These are phyloP conservation scores for Epichloe bromicola DNA, from an alignment of 2,329 filamentous ascomycete genomes.

Conservation along the genomic window DNA sequence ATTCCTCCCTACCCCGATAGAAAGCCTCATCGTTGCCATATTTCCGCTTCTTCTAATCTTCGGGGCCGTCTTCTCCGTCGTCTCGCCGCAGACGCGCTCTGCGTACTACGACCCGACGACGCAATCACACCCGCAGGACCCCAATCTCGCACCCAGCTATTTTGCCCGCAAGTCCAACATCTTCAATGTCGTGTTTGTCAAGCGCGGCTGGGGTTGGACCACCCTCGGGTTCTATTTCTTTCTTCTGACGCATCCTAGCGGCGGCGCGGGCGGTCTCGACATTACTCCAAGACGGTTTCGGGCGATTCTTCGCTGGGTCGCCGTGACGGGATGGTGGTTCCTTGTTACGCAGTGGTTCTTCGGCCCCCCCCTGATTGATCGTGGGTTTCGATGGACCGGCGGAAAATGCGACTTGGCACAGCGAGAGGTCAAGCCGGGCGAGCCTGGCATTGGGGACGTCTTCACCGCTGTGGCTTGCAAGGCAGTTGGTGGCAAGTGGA, in stretches of 20 bases:
- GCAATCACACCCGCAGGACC: constrained; percentile 49
- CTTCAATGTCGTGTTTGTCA: constrained; percentile 89
- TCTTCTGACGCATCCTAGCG: constrained; percentile 50
- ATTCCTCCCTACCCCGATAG: constrained; percentile 56
- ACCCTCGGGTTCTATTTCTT: constrained; percentile 62
- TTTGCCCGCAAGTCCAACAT: constrained; percentile 90
- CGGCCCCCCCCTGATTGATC: constrained; percentile 78
- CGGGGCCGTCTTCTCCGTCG: constrained; percentile 65
- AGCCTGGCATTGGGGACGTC: constrained; percentile 34
- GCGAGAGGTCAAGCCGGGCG: constrained; percentile 32
- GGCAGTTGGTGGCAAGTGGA: constrained; percentile 69
- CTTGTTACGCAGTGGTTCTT: constrained; percentile 95
- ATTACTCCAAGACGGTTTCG: constrained; percentile 29
- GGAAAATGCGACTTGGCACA: constrained; percentile 60
- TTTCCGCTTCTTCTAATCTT: constrained; percentile 72
- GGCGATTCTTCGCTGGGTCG: constrained; percentile 53
- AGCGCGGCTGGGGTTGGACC: constrained; percentile 89
- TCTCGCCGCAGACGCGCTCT: constrained; percentile 59
- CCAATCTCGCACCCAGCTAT: constrained; percentile 57
- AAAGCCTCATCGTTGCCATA: constrained; percentile 48
- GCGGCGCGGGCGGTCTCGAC: constrained; percentile 18
- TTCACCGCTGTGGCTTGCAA: constrained; percentile 73
- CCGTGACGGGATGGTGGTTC: constrained; percentile 70
- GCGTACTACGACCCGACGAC: constrained; percentile 47
- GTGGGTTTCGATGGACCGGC: constrained; percentile 77